These are phyloP conservation scores for Talaromyces sp. DNA, from an alignment of 2,329 filamentous ascomycete species.

Conservation along the genomic window DNA sequence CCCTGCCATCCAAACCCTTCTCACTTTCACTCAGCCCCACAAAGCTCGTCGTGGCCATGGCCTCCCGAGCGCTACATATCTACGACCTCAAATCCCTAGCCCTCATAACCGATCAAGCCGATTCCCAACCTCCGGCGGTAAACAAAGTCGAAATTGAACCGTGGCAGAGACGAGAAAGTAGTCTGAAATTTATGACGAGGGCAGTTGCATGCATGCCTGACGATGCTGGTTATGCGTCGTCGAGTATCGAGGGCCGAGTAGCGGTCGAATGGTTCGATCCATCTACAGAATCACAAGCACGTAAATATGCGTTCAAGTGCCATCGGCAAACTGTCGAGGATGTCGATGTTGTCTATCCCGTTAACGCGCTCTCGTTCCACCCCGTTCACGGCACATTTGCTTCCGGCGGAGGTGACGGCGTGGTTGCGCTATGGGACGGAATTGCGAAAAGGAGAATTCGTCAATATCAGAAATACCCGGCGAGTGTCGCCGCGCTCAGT, in stretches of 20 bases:
- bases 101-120: constrained; percentile 50
- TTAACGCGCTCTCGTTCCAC: constrained; percentile 87
- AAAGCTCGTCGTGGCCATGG: constrained; percentile 94
- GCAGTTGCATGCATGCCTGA: constrained; percentile 95
- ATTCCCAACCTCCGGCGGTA: constrained; percentile 32
- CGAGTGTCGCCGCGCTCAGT: constrained; percentile 71
- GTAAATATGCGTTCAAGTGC: constrained; percentile 99
- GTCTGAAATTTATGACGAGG: constrained; percentile 91
- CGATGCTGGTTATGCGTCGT: constrained; percentile 88
- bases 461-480: constrained; percentile 80
- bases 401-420: constrained; percentile 82
- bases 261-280: constrained; percentile 98
- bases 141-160: constrained; percentile 61
- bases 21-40: constrained; percentile 74
- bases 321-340: constrained; percentile 72
- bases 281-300: constrained; percentile 75
- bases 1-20: constrained; percentile 82
- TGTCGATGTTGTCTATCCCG: constrained; percentile 82
- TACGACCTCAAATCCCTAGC: constrained; percentile 76
- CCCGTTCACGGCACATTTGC: constrained; percentile 80
- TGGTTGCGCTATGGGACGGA: constrained; percentile 91
- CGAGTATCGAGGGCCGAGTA: constrained; percentile 89
- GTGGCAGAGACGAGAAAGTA: constrained; percentile 91
- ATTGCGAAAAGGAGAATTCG: constrained; percentile 84
- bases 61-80: constrained; percentile 86